phyloP scores from a whole-genome alignment of 2,329 filamentous ascomycete genomes.

The Fusarium siculi region DNA sequence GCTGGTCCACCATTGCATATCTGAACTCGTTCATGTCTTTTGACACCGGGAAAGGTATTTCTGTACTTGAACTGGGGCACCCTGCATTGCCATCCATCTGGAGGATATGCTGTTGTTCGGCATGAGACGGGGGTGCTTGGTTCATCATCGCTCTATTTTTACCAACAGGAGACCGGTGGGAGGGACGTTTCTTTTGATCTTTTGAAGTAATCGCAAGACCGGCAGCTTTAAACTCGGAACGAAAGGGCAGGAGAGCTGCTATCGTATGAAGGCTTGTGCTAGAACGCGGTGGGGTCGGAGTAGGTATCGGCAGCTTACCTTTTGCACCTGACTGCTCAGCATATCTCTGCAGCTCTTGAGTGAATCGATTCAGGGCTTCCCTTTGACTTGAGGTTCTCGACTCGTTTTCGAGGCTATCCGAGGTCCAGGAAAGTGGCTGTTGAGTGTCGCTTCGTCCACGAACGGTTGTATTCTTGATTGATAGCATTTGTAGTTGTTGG shows the following conservation, averaged over 20 bases:
- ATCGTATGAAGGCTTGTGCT: slow-evolving; percentile 62
- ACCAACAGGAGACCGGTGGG: slow-evolving; percentile 10
- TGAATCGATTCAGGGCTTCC: slow-evolving; percentile 53
- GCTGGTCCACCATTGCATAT: slow-evolving; percentile 48
- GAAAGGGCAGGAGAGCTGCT: slow-evolving; percentile 63
- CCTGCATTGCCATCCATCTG: slow-evolving; percentile 48
- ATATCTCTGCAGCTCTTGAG: slow-evolving; percentile 46
- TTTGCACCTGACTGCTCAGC: slow-evolving; percentile 50
- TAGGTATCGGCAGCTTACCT: slow-evolving; percentile 52
- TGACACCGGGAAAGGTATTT: slow-evolving; percentile 47
- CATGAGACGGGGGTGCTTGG: neutral
- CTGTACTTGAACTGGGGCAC: slow-evolving; percentile 43
- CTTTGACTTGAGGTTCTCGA: slow-evolving; percentile 58
- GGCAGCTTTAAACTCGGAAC: slow-evolving; percentile 62
- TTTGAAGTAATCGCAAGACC: slow-evolving; percentile 67
- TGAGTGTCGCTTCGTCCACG: neutral
- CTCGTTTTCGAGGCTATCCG: slow-evolving; percentile 14
- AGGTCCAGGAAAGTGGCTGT: neutral
- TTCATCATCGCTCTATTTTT: slow-evolving; percentile 12
- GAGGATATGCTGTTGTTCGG: slow-evolving; percentile 14
- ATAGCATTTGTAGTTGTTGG: slow-evolving; percentile 57
- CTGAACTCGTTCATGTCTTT: slow-evolving; percentile 49
- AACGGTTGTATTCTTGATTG: slow-evolving; percentile 34
- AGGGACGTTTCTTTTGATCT: slow-evolving; percentile 51
- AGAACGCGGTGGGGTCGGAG: slow-evolving; percentile 54